Evolutionary conservation across 2,329 filamentous ascomycete species (phyloP).

Genomic region (Aspergillus aculeatus): DNA sequence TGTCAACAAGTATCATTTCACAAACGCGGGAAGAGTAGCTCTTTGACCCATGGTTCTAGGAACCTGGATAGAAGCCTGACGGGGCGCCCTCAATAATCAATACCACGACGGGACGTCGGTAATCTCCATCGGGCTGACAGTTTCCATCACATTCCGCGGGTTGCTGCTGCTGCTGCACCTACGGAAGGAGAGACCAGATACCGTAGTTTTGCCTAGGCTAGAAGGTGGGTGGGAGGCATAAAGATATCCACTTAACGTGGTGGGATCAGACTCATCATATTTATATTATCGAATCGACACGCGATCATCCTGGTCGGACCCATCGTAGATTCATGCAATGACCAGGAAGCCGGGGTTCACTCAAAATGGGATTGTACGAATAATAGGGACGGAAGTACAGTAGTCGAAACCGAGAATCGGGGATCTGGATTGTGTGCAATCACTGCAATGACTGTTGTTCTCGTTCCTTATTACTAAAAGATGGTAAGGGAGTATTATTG

Average conservation of each 20-base stretch:
- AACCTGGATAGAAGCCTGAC: neutral
- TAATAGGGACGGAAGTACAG: too few species aligned
- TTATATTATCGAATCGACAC: slow-evolving; percentile 2
- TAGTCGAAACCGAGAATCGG: too few species aligned
- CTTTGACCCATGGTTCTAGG: slow-evolving; percentile 1
- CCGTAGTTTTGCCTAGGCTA: neutral
- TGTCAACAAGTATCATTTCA: too few species aligned
- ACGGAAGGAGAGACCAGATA: neutral
- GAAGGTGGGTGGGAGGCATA: neutral
- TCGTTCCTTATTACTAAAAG: too few species aligned
- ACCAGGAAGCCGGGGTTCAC: slow-evolving; percentile 1
- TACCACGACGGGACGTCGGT: neutral
- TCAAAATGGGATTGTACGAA: neutral
- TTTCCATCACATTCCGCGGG: neutral
- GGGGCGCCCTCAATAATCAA: neutral
- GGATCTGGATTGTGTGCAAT: too few species aligned
- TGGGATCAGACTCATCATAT: slow-evolving; percentile 3
- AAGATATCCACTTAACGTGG: slow-evolving; percentile 4
- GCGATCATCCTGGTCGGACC: slow-evolving; percentile 6
- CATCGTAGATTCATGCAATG: slow-evolving; percentile 8
- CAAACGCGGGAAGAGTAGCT: neutral
- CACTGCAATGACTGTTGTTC: too few species aligned
- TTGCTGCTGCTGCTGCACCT: neutral
- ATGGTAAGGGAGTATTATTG: too few species aligned
- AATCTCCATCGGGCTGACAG: neutral